Evolutionary conservation across 2,329 filamentous ascomycete species (phyloP).

Genomic region (Colletotrichum gigasporum): DNA sequence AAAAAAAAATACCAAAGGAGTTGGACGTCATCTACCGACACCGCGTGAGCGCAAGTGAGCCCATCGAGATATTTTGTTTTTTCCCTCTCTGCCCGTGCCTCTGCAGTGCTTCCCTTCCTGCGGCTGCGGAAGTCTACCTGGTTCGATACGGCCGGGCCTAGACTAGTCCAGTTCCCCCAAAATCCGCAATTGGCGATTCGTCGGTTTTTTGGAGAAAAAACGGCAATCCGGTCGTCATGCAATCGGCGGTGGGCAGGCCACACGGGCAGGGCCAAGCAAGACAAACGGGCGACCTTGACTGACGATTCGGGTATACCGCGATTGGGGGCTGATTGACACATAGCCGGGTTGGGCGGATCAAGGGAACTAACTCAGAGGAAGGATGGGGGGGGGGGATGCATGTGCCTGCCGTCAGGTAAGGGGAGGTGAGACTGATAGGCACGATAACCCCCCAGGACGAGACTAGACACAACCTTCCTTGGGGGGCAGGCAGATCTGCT

Average conservation of each 20-base stretch:
- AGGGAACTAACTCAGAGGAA: constrained; percentile 4
- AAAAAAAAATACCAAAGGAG: constrained; percentile 10
- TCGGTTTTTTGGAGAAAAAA: not conserved
- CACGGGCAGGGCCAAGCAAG: not conserved
- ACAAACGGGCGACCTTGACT: too few relatives aligned
- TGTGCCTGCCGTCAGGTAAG: not conserved
- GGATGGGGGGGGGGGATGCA: not conserved
- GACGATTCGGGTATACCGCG: constrained; percentile 4
- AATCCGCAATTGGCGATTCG: constrained; percentile 1
- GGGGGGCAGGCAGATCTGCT: too few relatives aligned
- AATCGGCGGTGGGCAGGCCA: not conserved
- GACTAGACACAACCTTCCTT: too few relatives aligned
- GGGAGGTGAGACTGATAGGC: not conserved
- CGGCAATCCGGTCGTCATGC: not conserved
- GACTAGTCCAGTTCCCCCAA: not conserved
- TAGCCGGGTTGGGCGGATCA: constrained; percentile 18
- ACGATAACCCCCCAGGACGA: too few relatives aligned
- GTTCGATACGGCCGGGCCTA: not conserved
- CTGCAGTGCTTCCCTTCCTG: not conserved
- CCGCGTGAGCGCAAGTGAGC: too few relatives aligned
- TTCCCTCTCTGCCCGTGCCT: not conserved
- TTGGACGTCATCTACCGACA: too few relatives aligned
- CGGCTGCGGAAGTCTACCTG: not conserved
- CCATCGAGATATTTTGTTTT: not conserved
- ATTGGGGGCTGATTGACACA: not conserved